Conservation (phyloP, 192 early-diverging fungal genomes). For the Chytriomyces confervae region DNA sequence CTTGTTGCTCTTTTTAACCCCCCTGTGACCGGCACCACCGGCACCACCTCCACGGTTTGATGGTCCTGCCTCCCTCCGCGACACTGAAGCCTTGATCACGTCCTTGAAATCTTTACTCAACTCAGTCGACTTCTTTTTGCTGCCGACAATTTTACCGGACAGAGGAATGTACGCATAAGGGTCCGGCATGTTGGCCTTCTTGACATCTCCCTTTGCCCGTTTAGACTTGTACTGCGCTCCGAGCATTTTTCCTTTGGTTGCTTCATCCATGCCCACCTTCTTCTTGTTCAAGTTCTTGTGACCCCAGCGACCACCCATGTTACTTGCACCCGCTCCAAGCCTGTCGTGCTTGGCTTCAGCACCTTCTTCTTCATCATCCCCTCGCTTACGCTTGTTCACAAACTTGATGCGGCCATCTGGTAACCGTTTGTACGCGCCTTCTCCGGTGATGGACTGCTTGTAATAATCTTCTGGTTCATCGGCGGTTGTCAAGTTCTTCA, state of each 20-base stretch:
- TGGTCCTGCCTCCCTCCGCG: not conserved
- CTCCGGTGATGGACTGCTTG: constrained; percentile 75
- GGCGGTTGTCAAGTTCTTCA: constrained; percentile 44
- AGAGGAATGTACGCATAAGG: constrained; percentile 97
- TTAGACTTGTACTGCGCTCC: constrained; percentile 83
- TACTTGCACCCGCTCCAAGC: constrained; percentile 34
- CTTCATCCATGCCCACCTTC: constrained; percentile 35
- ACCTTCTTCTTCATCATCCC: constrained; percentile 39
- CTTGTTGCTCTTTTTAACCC: constrained; percentile 49
- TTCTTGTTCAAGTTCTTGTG: constrained; percentile 30
- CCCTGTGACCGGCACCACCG: constrained; percentile 24
- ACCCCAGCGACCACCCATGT: constrained; percentile 31
- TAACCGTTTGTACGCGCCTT: constrained; percentile 87
- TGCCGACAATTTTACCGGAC: constrained; percentile 69
- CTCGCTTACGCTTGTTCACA: constrained; percentile 58
- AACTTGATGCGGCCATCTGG: constrained; percentile 89
- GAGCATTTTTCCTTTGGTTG: constrained; percentile 47
- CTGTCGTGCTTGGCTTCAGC: constrained; percentile 30
- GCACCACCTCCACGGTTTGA: not conserved
- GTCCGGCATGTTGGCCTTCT: constrained; percentile 83
- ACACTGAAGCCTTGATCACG: constrained; percentile 49
- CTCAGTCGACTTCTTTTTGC: constrained; percentile 49
- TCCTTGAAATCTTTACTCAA: constrained; percentile 46
- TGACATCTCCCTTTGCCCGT: constrained; percentile 91
- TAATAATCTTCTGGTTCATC: constrained; percentile 76